Evolutionary conservation across 441 rosid genomes (phyloP).

Genomic region (Bocquillonia castaneifolia): DNA sequence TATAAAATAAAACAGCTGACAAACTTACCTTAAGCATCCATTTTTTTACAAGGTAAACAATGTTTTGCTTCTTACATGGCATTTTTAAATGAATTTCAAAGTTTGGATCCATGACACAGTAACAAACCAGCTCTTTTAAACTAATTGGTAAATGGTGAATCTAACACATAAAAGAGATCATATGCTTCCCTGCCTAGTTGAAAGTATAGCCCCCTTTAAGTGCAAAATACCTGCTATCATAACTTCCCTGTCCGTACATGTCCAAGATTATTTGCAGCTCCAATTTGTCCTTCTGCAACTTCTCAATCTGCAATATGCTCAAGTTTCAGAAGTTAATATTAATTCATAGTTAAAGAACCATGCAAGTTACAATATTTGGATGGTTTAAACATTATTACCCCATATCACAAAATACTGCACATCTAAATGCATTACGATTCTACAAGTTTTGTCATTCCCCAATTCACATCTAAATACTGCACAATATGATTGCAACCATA

Average conservation of each 20-base stretch:
- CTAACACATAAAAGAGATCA: not conserved
- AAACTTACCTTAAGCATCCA: not conserved
- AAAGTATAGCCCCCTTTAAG: slow-evolving; percentile 15
- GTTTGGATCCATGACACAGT: not conserved
- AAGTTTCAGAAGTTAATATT: slow-evolving; percentile 14
- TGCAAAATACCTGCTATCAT: slow-evolving; percentile 58
- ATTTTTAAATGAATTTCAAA: not conserved
- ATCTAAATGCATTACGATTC: not conserved
- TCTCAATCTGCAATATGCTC: slow-evolving; percentile 60
- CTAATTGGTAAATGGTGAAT: not conserved
- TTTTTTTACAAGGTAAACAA: not conserved
- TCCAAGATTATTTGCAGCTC: slow-evolving; percentile 71
- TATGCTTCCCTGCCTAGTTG: not conserved
- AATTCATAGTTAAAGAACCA: not conserved
- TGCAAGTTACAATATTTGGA: not conserved
- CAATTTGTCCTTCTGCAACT: slow-evolving; percentile 64
- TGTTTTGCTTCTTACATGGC: not conserved
- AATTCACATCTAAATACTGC: not conserved
- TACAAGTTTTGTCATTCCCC: not conserved
- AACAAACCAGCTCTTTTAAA: not conserved
- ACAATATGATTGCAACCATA: not conserved
- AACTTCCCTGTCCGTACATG: slow-evolving; percentile 68
- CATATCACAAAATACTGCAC: not conserved
- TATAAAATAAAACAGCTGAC: not conserved
- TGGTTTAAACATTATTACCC: not conserved